Conservation (phyloP, 306 rosid species). For the Castanea crenata region DNA sequence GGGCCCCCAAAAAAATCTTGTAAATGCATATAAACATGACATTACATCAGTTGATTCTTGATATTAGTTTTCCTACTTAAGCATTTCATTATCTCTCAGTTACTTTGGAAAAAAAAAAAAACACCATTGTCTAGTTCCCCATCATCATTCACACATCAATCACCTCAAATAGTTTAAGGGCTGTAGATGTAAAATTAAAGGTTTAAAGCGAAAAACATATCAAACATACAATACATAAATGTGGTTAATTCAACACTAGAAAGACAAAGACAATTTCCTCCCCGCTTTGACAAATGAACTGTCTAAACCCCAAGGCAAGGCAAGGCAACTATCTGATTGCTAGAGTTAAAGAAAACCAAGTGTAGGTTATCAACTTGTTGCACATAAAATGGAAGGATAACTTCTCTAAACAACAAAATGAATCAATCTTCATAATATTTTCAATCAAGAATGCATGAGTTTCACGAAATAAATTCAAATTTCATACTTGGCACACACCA, state of each 20-base stretch:
- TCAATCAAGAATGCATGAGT: neutral
- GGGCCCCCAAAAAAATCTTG: too few relatives aligned
- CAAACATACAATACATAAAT: neutral
- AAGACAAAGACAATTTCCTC: neutral
- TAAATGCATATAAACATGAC: too few relatives aligned
- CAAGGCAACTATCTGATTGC: neutral
- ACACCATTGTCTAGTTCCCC: neutral
- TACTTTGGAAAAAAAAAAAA: neutral
- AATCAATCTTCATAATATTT: neutral
- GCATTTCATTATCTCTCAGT: neutral
- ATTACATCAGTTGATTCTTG: too few relatives aligned
- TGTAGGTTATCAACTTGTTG: neutral
- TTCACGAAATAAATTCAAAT: constrained; percentile 1
- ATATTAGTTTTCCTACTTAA: neutral
- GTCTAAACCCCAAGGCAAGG: neutral
- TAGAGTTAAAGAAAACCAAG: neutral
- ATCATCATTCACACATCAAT: neutral
- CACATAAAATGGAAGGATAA: neutral
- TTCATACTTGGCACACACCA: neutral
- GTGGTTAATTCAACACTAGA: neutral
- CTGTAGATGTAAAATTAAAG: neutral
- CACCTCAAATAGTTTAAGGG: neutral
- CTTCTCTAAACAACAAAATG: neutral
- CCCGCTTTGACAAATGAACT: neutral
- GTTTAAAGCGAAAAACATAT: neutral